Evolutionary conservation across 208 protist genomes (phyloP).

Genomic region (Crithidia fasciculata): DNA sequence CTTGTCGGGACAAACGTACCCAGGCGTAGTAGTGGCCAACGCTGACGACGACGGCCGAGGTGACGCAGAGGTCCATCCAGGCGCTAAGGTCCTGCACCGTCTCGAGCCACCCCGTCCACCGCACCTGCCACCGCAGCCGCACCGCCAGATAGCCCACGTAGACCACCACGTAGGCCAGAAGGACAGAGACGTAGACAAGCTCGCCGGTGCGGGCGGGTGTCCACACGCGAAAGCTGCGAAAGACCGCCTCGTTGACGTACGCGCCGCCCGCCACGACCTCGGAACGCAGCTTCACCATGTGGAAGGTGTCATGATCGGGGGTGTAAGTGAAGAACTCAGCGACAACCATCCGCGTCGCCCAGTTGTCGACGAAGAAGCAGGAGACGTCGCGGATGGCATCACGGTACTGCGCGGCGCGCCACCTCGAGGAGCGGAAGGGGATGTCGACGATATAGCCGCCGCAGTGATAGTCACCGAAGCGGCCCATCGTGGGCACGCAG

Average conservation of each 20-base stretch:
- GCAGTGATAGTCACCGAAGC: slow-evolving; percentile 22
- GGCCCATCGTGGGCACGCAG: slow-evolving; percentile 10
- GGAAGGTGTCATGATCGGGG: slow-evolving; percentile 20
- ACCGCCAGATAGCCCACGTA: slow-evolving; percentile 4
- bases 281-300: slow-evolving; percentile 15
- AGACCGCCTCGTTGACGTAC: slow-evolving; percentile 13
- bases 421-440: slow-evolving; percentile 9
- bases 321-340: slow-evolving; percentile 33
- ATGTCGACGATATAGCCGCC: slow-evolving; percentile 30
- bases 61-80: slow-evolving; percentile 21
- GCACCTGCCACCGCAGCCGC: slow-evolving; percentile 5
- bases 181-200: slow-evolving; percentile 17
- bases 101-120: background rate
- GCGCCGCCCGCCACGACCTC: slow-evolving; percentile 13
- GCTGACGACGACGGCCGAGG: background rate
- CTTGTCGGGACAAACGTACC: background rate
- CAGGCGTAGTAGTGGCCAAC: slow-evolving; percentile 19
- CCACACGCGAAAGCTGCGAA: slow-evolving; percentile 22
- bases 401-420: slow-evolving; percentile 10
- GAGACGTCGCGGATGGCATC: slow-evolving; percentile 8
- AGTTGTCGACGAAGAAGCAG: slow-evolving; percentile 32
- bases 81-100: slow-evolving; percentile 7
- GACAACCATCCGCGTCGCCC: slow-evolving; percentile 13
- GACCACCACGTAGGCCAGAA: background rate
- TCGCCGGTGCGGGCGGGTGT: slow-evolving; percentile 14